Evolutionary conservation across 2,329 filamentous ascomycete species (phyloP), one percentile per base, ranked within the genome.

Genomic region (Phaeosphaeria sp.): DNA sequence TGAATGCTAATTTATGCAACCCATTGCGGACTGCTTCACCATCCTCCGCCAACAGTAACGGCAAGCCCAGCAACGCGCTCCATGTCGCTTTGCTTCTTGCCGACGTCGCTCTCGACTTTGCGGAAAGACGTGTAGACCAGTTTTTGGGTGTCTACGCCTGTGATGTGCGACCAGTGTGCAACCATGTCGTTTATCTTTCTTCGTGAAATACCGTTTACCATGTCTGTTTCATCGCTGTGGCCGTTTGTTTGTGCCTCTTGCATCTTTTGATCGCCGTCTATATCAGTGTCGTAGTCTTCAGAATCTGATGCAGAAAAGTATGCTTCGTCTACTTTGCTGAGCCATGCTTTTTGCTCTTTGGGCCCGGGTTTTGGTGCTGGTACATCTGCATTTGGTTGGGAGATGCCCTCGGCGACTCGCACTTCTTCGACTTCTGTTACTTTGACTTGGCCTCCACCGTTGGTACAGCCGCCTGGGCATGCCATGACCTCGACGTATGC

Each of bases 401-500:
- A 77, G 66, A 2, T 67, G 22, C 3, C 67, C 70, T 63, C 72
- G 71, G 21, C 64, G 59, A 70, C 60, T 10, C 79, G 65, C 23
- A 83, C 60, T 5, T 77, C 76, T 43, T 77, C 80, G 6, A 90
- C 87, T 74, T 98, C 95, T 52, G 92, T 91, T 23, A 92, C 87
- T 73, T 97, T 97, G 74, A 99, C 89, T 80, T 99, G 95, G 0
- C 95, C 95, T 39, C 95, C 95, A 1, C 95, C 95, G 69, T 99
- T 99, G 54, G 95, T 99, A 80, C 95, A 99, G 2, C 95, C 95
- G n/a, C 95, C 95, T 0, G 95, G 95, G 77, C 95, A 99, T 15
- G 95, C 95, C 95, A 99, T 99, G 57, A 99, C 95, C 79, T 99
- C 95, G 25, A 98, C 91, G 77, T 96, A 98, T n/a, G 90, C 85